Evolutionary conservation across 495 filamentous ascomycete genomes (phyloP).

Genomic region (Penicillium longicatenatum): DNA sequence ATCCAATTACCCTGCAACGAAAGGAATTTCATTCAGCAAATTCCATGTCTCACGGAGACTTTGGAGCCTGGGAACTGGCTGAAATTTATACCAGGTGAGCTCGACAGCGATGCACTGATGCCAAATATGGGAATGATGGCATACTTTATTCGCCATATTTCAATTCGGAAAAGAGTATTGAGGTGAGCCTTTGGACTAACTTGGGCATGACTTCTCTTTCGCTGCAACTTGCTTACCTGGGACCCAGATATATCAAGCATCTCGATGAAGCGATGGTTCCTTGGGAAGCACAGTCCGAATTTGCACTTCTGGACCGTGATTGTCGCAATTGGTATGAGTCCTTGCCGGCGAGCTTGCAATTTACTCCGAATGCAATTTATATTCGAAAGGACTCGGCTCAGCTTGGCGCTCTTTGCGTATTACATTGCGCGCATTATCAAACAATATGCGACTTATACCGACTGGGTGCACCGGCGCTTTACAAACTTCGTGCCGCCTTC

Average conservation of each 20-base stretch:
- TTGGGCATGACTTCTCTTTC: background rate
- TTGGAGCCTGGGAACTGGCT: slow-evolving; percentile 25
- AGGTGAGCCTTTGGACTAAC: slow-evolving; percentile 6
- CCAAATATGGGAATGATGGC: slow-evolving; percentile 39
- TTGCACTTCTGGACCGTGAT: slow-evolving; percentile 27
- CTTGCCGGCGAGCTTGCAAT: slow-evolving; percentile 31
- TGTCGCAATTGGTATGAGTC: slow-evolving; percentile 33
- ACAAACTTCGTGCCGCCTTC: slow-evolving; percentile 33
- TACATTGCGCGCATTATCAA: slow-evolving; percentile 35
- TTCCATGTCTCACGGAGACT: slow-evolving; percentile 32
- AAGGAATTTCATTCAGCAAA: slow-evolving; percentile 30
- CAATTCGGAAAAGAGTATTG: slow-evolving; percentile 32
- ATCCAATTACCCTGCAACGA: slow-evolving; percentile 41
- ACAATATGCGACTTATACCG: slow-evolving; percentile 38
- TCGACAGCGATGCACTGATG: slow-evolving; percentile 13
- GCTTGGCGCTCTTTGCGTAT: slow-evolving; percentile 31
- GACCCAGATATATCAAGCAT: slow-evolving; percentile 34
- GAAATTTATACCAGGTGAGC: slow-evolving; percentile 24
- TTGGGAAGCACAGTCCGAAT: slow-evolving; percentile 32
- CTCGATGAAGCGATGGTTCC: slow-evolving; percentile 32
- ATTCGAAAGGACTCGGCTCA: slow-evolving; percentile 34
- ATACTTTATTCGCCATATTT: slow-evolving; percentile 33
- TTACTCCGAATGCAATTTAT: slow-evolving; percentile 32
- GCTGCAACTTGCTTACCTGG: background rate
- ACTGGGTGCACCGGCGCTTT: slow-evolving; percentile 33